These are phyloP conservation scores for Penicillium alfredii DNA, from an alignment of 495 filamentous ascomycete genomes.

Conservation along the genomic window DNA sequence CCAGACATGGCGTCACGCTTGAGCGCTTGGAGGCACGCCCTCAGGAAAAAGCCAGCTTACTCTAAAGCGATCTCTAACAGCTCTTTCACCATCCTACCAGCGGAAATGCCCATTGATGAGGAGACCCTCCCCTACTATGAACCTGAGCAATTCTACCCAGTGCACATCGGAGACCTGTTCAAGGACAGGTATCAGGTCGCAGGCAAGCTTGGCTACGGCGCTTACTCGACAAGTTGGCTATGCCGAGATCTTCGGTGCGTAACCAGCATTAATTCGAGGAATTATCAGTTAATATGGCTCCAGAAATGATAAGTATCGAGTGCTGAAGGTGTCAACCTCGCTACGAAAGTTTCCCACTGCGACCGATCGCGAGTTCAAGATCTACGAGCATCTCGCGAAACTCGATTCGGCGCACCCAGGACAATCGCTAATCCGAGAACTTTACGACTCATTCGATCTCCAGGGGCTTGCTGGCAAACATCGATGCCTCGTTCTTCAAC, in stretches of 20 bases:
- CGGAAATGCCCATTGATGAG: conserved; percentile 17
- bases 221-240: conserved; percentile 45
- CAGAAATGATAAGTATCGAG: conserved; percentile 12
- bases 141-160: conserved; percentile 39
- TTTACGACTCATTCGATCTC: conserved; percentile 38
- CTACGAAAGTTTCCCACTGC: conserved; percentile 16
- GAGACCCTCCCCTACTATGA: conserved; percentile 37
- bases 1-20: no score
- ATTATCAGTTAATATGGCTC: no score
- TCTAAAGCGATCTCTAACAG: no score
- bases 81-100: no score
- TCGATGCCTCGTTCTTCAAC: conserved; percentile 39
- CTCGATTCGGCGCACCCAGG: conserved; percentile 31
- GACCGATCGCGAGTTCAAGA: conserved; percentile 29
- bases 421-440: conserved; percentile 26
- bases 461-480: conserved; percentile 34
- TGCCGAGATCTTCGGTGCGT: conserved; percentile 42
- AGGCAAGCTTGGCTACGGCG: conserved; percentile 48
- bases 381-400: conserved; percentile 33
- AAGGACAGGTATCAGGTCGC: conserved; percentile 37
- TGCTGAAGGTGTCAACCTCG: conserved; percentile 20
- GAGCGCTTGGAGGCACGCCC: no score
- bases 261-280: no score
- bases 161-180: conserved; percentile 39
- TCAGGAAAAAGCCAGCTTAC: no score